These are phyloP conservation scores for Candida frijolesensis DNA, from an alignment of 1,139 yeast species.

Conservation along the genomic window DNA sequence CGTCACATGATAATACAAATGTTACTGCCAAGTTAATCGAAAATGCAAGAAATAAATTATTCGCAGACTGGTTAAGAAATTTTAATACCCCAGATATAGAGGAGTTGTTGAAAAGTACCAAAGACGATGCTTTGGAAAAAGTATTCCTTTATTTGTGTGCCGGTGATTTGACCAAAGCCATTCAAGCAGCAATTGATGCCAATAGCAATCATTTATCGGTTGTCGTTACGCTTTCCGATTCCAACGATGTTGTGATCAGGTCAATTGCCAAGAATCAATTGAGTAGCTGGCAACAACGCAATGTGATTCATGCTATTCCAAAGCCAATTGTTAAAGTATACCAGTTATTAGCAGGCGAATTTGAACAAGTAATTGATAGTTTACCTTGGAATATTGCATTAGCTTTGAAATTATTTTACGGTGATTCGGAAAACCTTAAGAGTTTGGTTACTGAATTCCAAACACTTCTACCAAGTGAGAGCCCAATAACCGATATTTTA, in stretches of 20 bases:
- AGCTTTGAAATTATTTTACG: slow-evolving; percentile 63
- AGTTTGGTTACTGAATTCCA: slow-evolving; percentile 32
- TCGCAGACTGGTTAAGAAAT: slow-evolving; percentile 43
- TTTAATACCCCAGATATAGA: slow-evolving; percentile 24
- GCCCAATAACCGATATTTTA: slow-evolving; percentile 26
- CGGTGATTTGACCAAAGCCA: slow-evolving; percentile 64
- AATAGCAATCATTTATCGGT: slow-evolving; percentile 71
- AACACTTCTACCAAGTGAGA: slow-evolving; percentile 12
- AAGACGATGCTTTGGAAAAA: slow-evolving; percentile 44
- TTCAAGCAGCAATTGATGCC: slow-evolving; percentile 56
- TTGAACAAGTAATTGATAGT: slow-evolving; percentile 39
- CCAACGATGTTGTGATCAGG: slow-evolving; percentile 61
- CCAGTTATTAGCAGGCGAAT: slow-evolving; percentile 64
- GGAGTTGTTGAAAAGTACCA: slow-evolving; percentile 18
- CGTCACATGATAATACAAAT: neutral
- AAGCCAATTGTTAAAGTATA: slow-evolving; percentile 56
- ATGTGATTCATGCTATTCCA: slow-evolving; percentile 50
- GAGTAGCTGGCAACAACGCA: slow-evolving; percentile 59
- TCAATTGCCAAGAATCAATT: slow-evolving; percentile 62
- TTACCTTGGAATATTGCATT: slow-evolving; percentile 71
- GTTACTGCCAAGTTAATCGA: slow-evolving; percentile 6
- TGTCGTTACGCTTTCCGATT: slow-evolving; percentile 68
- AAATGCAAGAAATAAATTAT: slow-evolving; percentile 21
- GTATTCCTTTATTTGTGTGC: slow-evolving; percentile 56
- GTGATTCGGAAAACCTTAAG: slow-evolving; percentile 49